A percentile compares a stretch with the other conserved stretches of the same genome.
phyloP scores from a whole-genome alignment of 257 asterid species.

The Gynochthodes officinalis region DNA sequence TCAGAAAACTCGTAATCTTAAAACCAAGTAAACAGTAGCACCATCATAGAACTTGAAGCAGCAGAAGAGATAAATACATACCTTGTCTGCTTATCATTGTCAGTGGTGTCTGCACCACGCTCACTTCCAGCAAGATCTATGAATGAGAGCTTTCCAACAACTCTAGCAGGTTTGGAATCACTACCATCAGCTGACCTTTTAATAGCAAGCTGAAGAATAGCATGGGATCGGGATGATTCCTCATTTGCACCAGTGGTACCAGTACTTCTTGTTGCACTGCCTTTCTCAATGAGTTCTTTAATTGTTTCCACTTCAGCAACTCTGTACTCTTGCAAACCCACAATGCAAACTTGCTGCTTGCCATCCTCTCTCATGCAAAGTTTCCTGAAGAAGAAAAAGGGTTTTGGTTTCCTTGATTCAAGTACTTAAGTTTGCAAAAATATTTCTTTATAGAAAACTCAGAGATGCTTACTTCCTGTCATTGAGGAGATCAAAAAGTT shows the following conservation, averaged over 20 bases:
- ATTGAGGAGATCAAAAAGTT: conserved; percentile 84
- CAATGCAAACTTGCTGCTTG: conserved; percentile 53
- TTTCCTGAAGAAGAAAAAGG: conserved; percentile 34
- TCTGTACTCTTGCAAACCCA: conserved; percentile 49
- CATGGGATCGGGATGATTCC: conserved; percentile 99
- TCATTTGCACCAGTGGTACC: conserved; percentile 99
- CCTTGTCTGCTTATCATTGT: conserved; percentile 98
- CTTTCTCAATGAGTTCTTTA: conserved; percentile 93
- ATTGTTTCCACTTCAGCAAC: conserved; percentile 56
- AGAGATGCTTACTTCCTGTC: conserved; percentile 76
- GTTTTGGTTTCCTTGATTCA: conserved; percentile 3
- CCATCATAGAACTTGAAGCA: background rate
- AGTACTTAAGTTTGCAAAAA: conserved; percentile 1
- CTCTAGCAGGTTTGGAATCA: conserved; percentile 83
- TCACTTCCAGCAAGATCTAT: conserved; percentile 99
- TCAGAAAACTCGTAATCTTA: background rate
- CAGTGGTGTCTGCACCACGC: conserved; percentile 99
- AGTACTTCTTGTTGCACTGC: conserved; percentile 85
- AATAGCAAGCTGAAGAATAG: conserved; percentile 90
- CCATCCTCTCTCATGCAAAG: conserved; percentile 99
- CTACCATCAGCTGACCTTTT: conserved; percentile 86
- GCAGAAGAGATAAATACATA: conserved; percentile 18
- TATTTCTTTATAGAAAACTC: background rate
- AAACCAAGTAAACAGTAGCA: background rate
- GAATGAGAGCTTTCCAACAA: conserved; percentile 95